Evolutionary conservation across 1,284 basidiomycete species (phyloP).

Genomic region (Somion occarium): DNA sequence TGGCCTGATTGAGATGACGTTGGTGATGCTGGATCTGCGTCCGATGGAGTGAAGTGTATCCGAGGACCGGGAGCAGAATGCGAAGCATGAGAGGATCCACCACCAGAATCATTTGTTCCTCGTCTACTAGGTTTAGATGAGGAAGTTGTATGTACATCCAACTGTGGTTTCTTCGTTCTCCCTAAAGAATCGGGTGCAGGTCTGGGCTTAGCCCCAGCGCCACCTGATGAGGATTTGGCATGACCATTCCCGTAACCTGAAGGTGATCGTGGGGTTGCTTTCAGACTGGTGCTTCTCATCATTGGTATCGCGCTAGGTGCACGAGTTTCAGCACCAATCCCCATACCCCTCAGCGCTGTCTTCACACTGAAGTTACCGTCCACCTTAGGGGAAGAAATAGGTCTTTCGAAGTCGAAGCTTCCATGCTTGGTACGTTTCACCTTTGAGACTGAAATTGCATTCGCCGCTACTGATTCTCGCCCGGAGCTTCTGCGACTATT

Average conservation of each 20-base stretch:
- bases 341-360: slow-evolving; percentile 20
- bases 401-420: slow-evolving; percentile 70
- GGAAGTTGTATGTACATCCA: slow-evolving; percentile 1
- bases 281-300: slow-evolving; percentile 11
- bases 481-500: slow-evolving; percentile 21
- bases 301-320: slow-evolving; percentile 1
- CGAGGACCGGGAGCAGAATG: background rate
- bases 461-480: slow-evolving; percentile 18
- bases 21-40: slow-evolving; percentile 21
- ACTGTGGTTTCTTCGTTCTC: background rate
- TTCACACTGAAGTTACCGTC: slow-evolving; percentile 15
- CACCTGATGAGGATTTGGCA: too few relatives aligned
- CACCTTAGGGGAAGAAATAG: slow-evolving; percentile 18
- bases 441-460: slow-evolving; percentile 10
- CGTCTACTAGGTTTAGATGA: slow-evolving; percentile 10
- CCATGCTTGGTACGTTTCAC: slow-evolving; percentile 47
- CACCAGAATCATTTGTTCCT: slow-evolving; percentile 6
- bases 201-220: background rate
- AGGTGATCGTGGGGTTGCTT: slow-evolving; percentile 4
- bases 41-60: slow-evolving; percentile 12
- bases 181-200: background rate
- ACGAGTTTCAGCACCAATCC: slow-evolving; percentile 9
- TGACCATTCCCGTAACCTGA: background rate
- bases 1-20: slow-evolving; percentile 25
- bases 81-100: background rate